Evolutionary conservation across 2,329 filamentous ascomycete species (phyloP), one percentile per base, ranked within the genome.

Genomic region (Ophiostoma ulmi): DNA sequence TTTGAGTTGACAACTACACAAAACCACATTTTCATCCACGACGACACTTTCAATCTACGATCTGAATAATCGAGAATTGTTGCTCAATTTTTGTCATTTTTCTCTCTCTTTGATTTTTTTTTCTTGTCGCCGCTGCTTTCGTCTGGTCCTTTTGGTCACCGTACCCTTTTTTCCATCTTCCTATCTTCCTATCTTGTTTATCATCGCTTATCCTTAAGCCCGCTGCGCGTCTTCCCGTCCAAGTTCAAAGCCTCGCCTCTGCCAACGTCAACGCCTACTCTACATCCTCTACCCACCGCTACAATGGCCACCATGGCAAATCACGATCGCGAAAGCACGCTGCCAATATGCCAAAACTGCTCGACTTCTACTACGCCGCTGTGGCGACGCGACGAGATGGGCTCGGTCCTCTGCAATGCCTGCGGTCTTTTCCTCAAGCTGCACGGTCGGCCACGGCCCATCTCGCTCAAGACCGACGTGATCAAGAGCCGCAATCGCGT

Each of bases 401-500:
- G 95, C 75, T 91, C 93, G 0, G 94, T 99, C 52, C 90, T 99
- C 69, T 99, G 95, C 88, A 99, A 99, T 82, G 95, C 95, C 77
- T 99, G 95, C 81, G 95, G 95, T 72, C 87, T 99, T 71, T 99
- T 98, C 81, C 87, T 98, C 77, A 99, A 99, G 86, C 86, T 99
- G 75, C 95, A 99, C 79, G 94, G 94, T 74, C 91, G 94, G 36
- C 89, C 95, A 72, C 90, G 95, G 71, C 95, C 95, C 75, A 97
- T 97, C 79, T 97, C 92, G 76, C 87, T 99, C 76, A 99, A 99
- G 86, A 98, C 95, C 67, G 95, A 99, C 84, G 94, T 98, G 75
- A 99, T 99, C 83, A 99, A 99, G 85, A 97, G 94, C 83, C 93
- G 95, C 77, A 99, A 99, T 82, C 90, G 95, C 74, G 94, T 98